Evolutionary conservation across 176 grass and related monocot species (phyloP).

Genomic region (Musa troglodytarum): DNA sequence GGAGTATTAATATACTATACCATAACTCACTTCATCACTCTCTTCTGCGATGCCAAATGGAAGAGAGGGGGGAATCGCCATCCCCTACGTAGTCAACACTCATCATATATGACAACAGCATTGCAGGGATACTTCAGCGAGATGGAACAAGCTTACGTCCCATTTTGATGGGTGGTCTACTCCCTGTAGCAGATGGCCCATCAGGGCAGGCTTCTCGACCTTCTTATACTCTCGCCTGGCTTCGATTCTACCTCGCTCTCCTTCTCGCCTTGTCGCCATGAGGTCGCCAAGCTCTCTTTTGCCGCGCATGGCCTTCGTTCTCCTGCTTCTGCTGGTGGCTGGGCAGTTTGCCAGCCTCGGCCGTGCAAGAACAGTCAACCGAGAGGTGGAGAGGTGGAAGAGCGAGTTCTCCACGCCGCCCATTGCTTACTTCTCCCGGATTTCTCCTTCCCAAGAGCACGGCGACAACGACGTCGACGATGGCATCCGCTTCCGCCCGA

Average conservation of each 20-base stretch:
- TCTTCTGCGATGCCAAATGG: too few relatives aligned
- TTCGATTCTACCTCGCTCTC: background rate
- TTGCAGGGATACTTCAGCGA: too few relatives aligned
- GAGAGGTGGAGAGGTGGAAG: background rate
- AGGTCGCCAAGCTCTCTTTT: background rate
- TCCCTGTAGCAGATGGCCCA: too few relatives aligned
- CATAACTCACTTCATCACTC: too few relatives aligned
- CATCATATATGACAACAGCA: too few relatives aligned
- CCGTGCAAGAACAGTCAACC: constrained; percentile 7
- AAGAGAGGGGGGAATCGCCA: too few relatives aligned
- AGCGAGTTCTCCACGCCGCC: constrained; percentile 14
- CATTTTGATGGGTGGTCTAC: too few relatives aligned
- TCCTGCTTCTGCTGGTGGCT: constrained; percentile 21
- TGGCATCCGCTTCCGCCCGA: background rate
- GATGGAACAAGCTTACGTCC: too few relatives aligned
- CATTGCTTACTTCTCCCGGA: constrained; percentile 15
- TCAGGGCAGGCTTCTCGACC: background rate
- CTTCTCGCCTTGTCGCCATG: constrained; percentile 2
- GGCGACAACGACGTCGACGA: background rate
- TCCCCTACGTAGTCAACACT: too few relatives aligned
- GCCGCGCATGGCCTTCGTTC: background rate
- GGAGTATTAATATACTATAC: too few relatives aligned
- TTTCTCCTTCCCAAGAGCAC: background rate
- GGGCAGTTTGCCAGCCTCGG: background rate
- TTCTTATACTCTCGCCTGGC: too few relatives aligned